Base-by-base conservation (phyloP, 148 eudicot species). In the Diospyros kaki region DNA sequence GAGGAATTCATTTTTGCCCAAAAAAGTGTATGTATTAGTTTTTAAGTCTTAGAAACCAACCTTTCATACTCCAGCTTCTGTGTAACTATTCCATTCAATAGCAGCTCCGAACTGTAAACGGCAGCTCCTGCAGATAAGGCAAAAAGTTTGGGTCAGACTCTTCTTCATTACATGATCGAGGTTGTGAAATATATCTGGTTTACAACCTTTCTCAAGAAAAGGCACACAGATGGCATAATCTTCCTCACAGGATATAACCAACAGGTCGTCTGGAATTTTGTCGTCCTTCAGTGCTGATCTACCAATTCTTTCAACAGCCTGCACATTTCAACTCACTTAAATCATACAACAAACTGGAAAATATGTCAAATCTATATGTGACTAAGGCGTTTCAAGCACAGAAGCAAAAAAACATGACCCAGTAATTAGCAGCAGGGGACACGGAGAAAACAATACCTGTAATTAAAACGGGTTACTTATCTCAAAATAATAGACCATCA, bases 191-290 rank as follows among this genome's bases (percentile, higher is more conserved):
- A 6, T 52, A 38, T 38, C 41, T 52, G 12, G 6, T 43, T 65
- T 7, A 28, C 58, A 72, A 94, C 97, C 98, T 90, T 85, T 94
- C 81, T 92, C 89, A 73, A 94, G 88, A 71, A 94, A 80, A 58
- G 97, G 93, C 63, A 87, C 53, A 74, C 98, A 92, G 4, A 73
- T 69, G 74, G 79, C 88, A 79, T 86, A 83, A 82, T 92, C 97
- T 78, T 91, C 97, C 78, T 94, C 97, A 81, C 98, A 91, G 28
- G 98, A 94, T 79, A 94, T 61, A 79, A 92, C 83, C 81, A 94
- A 76, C 65, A 89, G 82, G 75, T 92, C 84, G 59, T 85, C 89
- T 7, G 83, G 82, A 66, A 89, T 62, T 68, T 80, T 80, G 53
- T 83, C 86, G 43, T 81, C 83, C 68, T 83, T 86, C 64, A 85